These are phyloP conservation scores for Ustilago trichophora DNA, from an alignment of 1,284 basidiomycete genomes.

Conservation along the genomic window DNA sequence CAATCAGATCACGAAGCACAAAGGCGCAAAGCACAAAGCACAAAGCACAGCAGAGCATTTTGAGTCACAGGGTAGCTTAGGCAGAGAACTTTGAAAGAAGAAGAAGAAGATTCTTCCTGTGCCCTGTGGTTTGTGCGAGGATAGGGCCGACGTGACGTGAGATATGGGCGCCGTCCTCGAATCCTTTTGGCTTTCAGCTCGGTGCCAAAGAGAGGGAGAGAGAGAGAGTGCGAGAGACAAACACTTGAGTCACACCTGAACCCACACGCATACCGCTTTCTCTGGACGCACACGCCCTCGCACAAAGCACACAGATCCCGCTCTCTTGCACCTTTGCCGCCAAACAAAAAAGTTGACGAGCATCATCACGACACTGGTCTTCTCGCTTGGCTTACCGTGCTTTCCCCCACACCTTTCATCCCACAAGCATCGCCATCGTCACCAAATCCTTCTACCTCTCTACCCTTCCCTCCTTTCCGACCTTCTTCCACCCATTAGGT, in stretches of 20 bases:
- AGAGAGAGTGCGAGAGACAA: neutral
- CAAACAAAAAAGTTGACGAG: neutral
- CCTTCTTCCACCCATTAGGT: neutral
- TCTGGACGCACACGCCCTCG: neutral
- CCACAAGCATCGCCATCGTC: neutral
- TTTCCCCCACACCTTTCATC: slow-evolving; percentile 5
- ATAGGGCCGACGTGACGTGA: no score
- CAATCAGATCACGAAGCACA: no score
- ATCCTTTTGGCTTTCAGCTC: slow-evolving; percentile 4
- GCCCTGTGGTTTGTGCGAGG: no score
- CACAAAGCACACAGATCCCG: neutral
- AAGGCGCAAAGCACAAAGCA: no score
- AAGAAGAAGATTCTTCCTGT: no score
- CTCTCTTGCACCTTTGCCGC: neutral
- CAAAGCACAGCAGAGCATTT: no score
- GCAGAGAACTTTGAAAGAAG: no score
- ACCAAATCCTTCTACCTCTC: neutral
- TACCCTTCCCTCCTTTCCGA: neutral
- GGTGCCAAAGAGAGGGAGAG: neutral
- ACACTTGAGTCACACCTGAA: slow-evolving; percentile 4
- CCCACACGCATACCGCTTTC: neutral
- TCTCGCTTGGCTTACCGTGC: neutral
- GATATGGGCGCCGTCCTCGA: neutral
- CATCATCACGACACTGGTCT: neutral
- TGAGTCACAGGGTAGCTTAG: no score